phyloP scores from a whole-genome alignment of 495 filamentous ascomycete species.

The Lindgomyces ingoldianus region DNA sequence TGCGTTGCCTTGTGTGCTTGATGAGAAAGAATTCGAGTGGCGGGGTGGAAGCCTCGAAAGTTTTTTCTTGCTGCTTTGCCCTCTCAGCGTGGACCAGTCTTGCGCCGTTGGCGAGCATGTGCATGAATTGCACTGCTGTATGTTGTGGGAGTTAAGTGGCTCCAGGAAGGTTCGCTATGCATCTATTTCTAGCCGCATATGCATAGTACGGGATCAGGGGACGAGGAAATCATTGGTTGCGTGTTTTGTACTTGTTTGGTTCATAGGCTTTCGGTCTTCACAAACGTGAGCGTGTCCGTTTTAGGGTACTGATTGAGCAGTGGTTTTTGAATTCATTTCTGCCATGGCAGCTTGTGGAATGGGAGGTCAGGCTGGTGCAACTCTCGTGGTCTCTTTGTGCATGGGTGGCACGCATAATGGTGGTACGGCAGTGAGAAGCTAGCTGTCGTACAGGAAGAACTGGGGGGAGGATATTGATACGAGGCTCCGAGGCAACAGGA shows the following conservation, averaged over 20 bases:
- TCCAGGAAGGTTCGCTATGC: slow-evolving; percentile 25
- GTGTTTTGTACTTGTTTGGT: background rate
- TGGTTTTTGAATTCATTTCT: background rate
- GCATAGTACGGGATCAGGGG: slow-evolving; percentile 26
- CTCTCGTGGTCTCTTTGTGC: slow-evolving; percentile 5
- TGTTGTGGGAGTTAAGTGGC: slow-evolving; percentile 14
- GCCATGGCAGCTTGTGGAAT: background rate
- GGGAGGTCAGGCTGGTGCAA: background rate
- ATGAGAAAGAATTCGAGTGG: background rate
- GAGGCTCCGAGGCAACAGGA: slow-evolving; percentile 11
- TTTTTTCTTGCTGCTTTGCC: background rate
- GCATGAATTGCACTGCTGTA: slow-evolving; percentile 6
- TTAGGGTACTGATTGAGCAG: background rate
- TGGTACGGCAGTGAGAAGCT: slow-evolving; percentile 7
- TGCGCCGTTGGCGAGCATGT: background rate
- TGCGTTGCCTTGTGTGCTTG: no score
- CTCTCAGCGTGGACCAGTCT: background rate
- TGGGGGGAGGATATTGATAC: slow-evolving; percentile 20
- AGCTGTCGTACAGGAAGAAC: no score
- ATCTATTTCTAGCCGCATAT: slow-evolving; percentile 33
- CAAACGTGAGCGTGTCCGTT: background rate
- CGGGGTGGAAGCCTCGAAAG: background rate
- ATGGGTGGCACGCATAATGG: slow-evolving; percentile 20
- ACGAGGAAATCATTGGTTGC: slow-evolving; percentile 9
- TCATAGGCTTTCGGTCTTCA: background rate